Base-by-base conservation (phyloP, 176 grass and related monocot species). In the Carex scoparia region DNA sequence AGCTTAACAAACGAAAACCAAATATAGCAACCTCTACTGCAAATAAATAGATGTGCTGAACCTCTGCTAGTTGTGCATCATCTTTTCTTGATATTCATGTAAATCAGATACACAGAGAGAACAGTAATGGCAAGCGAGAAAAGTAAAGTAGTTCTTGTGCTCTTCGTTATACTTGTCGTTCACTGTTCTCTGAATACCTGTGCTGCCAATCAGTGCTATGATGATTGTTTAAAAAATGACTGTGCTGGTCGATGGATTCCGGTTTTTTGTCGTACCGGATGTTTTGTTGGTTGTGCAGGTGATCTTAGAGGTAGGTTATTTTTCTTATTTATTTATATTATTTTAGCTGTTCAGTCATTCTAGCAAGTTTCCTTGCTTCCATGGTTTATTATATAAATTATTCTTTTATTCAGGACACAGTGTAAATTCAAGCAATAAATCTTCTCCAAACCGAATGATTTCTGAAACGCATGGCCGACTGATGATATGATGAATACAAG, bases 241-340 rank as follows among this genome's bases (percentile, higher is more conserved):
- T 83, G 80, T 65, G 61, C 38, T 7, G 63, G 42, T 63, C 19
- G 48, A 32, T 76, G 61, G 80, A 32, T 83, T 83, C 61, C 10
- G 46, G 1, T 83, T 31, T 12, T 83, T 54, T 83, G 80, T 83
- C 63, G 61, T 5, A 83, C 61, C 16, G 60, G 16, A 65, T 83
- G 80, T 67, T 83, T 83, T 65, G 38, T 83, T 4, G 61, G 80
- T 18, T 83, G 80, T 68, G 61, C 40, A 5, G 80, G 80, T 49
- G 80, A 83, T 83, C 80, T 83, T 8, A 65, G 80, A 83, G 80
- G 80, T 83, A 63, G 27, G 32, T 63, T 38, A 62, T 53, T 66
- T 8, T 59, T 18, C 13, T 51, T 79, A 14, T 4, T 27, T 65
- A 40, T 40, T 40, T 40, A 40, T 40, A 5, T 5, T 7, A 51